phyloP scores from a whole-genome alignment of 345 rosid species.

The Anacardium occidentale region DNA sequence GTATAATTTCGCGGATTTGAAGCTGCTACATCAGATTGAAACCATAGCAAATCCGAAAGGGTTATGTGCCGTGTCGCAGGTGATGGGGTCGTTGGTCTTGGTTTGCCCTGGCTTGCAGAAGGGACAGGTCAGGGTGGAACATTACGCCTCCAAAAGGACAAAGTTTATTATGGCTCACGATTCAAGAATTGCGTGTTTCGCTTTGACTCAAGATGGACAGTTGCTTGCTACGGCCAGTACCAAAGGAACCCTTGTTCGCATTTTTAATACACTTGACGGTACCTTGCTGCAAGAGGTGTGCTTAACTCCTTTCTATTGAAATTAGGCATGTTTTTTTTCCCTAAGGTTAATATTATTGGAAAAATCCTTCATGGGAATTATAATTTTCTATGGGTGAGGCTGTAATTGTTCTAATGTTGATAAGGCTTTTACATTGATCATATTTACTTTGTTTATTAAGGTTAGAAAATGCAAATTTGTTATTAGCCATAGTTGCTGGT shows the following conservation, averaged over 20 bases:
- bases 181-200: conserved; percentile 85
- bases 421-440: too few relatives aligned
- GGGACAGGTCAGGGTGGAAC: conserved; percentile 91
- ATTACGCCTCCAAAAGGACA: conserved; percentile 78
- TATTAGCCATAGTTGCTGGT: too few relatives aligned
- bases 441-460: too few relatives aligned
- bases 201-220: conserved; percentile 79
- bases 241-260: conserved; percentile 82
- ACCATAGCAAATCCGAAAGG: conserved; percentile 88
- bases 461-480: too few relatives aligned
- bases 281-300: conserved; percentile 79
- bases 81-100: conserved; percentile 65
- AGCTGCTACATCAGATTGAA: conserved; percentile 85
- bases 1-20: conserved; percentile 79
- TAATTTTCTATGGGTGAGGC: too few relatives aligned
- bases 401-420: too few relatives aligned
- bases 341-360: too few relatives aligned
- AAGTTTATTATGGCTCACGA: conserved; percentile 94
- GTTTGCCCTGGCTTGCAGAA: conserved; percentile 89
- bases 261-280: conserved; percentile 76
- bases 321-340: too few relatives aligned
- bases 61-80: conserved; percentile 85
- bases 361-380: too few relatives aligned
- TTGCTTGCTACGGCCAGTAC: conserved; percentile 86
- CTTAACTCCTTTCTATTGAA: too few relatives aligned